Evolutionary conservation across 805 yeast genomes (phyloP).

Genomic region (Maudiozyma serrabonitensis): DNA sequence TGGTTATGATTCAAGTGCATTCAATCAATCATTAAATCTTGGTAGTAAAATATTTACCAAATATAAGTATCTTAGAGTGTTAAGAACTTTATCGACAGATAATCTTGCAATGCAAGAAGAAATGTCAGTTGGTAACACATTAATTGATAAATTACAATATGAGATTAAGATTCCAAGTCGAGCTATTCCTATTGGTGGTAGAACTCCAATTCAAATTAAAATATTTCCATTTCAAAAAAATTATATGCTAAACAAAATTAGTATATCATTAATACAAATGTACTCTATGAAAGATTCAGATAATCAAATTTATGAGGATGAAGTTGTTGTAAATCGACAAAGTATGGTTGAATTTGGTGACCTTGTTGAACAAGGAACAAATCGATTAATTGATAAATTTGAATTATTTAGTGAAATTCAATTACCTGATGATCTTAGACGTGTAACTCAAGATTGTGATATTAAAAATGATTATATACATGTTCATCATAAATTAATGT

Average conservation of each 20-base stretch:
- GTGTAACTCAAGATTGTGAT: slow-evolving; percentile 77
- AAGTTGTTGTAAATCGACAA: slow-evolving; percentile 46
- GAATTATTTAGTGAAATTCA: slow-evolving; percentile 48
- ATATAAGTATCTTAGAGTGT: slow-evolving; percentile 61
- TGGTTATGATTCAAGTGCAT: slow-evolving; percentile 1
- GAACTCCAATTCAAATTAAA: slow-evolving; percentile 55
- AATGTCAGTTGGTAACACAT: slow-evolving; percentile 79
- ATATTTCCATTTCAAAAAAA: slow-evolving; percentile 77
- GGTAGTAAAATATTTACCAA: background rate
- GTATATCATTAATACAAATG: slow-evolving; percentile 56
- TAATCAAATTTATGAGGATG: slow-evolving; percentile 51
- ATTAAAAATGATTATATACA: slow-evolving; percentile 51
- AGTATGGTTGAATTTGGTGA: slow-evolving; percentile 38
- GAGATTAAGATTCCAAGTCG: slow-evolving; percentile 74
- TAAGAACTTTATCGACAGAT: slow-evolving; percentile 76
- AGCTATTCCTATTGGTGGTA: slow-evolving; percentile 80
- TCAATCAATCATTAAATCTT: slow-evolving; percentile 4
- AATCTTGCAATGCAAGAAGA: slow-evolving; percentile 57
- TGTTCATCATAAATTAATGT: slow-evolving; percentile 73
- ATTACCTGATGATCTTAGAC: slow-evolving; percentile 60
- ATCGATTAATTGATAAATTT: slow-evolving; percentile 44
- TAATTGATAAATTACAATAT: slow-evolving; percentile 86
- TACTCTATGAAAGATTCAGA: slow-evolving; percentile 46
- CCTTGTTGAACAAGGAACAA: slow-evolving; percentile 27
- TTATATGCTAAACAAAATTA: slow-evolving; percentile 55